Percentiles rank a stretch among this genome's conserved stretches.
Conservation (phyloP, 371 early-diverging fungal species). For the Fennellomyces sp. region DNA sequence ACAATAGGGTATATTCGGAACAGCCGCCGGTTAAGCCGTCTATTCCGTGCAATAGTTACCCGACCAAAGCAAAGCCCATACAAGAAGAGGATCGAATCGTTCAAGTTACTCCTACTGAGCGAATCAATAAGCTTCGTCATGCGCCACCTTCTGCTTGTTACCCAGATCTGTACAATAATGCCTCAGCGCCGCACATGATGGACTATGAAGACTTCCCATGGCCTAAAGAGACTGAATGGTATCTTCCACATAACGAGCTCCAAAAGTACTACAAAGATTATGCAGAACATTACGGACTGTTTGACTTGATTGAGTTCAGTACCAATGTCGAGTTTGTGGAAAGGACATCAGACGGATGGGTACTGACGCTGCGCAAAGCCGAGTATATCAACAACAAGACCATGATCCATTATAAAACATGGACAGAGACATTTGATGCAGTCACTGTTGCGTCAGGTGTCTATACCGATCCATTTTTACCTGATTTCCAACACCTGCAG, state of each 20-base stretch:
- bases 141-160: conserved; percentile 16
- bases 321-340: conserved; percentile 31
- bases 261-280: conserved; percentile 33
- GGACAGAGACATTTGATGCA: conserved; percentile 39
- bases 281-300: conserved; percentile 22
- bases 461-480: conserved; percentile 36
- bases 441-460: conserved; percentile 39
- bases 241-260: conserved; percentile 26
- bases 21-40: conserved; percentile 14
- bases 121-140: neutral
- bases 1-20: conserved; percentile 11
- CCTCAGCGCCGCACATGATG: conserved; percentile 16
- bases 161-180: conserved; percentile 17
- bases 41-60: neutral
- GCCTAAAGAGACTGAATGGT: conserved; percentile 30
- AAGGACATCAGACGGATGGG: conserved; percentile 8
- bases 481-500: conserved; percentile 26
- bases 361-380: neutral
- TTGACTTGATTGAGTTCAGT: conserved; percentile 27
- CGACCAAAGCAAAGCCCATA: neutral
- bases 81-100: neutral
- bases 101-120: neutral
- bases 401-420: neutral
- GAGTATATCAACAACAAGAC: neutral
- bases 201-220: conserved; percentile 22